phyloP scores from a whole-genome alignment of 768 basidiomycete species.

The Cystobasidium tubakii region DNA sequence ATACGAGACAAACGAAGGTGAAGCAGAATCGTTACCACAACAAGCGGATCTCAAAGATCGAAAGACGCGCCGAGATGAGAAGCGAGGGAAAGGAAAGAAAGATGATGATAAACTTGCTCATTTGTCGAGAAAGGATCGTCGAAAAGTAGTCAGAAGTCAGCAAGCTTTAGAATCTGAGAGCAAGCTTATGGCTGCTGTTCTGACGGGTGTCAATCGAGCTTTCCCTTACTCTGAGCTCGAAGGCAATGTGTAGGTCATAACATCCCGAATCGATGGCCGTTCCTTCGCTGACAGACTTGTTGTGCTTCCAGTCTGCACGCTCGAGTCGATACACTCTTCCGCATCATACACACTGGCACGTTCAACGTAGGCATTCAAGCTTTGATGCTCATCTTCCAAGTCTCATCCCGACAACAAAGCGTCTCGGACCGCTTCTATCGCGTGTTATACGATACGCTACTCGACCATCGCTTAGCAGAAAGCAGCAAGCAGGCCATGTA shows the following conservation, averaged over 20 bases:
- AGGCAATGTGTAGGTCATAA: conserved; percentile 58
- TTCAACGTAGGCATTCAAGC: conserved; percentile 96
- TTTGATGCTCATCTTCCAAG: conserved; percentile 78
- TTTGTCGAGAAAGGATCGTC: conserved; percentile 45
- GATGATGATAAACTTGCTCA: conserved; percentile 52
- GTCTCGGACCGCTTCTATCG: conserved; percentile 57
- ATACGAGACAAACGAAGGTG: conserved; percentile 51
- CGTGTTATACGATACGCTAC: conserved; percentile 79
- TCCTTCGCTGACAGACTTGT: neutral
- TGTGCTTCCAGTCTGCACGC: conserved; percentile 50
- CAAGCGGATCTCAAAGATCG: conserved; percentile 44
- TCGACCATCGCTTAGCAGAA: conserved; percentile 69
- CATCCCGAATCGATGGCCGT: neutral
- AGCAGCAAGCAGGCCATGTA: conserved; percentile 96
- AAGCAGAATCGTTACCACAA: conserved; percentile 46
- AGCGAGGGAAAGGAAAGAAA: conserved; percentile 43
- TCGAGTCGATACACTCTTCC: conserved; percentile 88
- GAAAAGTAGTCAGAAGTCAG: conserved; percentile 48
- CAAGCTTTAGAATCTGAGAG: conserved; percentile 72
- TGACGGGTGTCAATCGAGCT: conserved; percentile 92
- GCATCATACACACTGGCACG: conserved; percentile 87
- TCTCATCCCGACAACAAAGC: conserved; percentile 50
- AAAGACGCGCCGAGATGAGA: conserved; percentile 43
- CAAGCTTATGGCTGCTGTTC: conserved; percentile 75
- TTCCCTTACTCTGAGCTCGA: conserved; percentile 83